phyloP scores from a whole-genome alignment of 371 early-diverging fungal genomes.

The Syncephalastrum contaminatum region DNA sequence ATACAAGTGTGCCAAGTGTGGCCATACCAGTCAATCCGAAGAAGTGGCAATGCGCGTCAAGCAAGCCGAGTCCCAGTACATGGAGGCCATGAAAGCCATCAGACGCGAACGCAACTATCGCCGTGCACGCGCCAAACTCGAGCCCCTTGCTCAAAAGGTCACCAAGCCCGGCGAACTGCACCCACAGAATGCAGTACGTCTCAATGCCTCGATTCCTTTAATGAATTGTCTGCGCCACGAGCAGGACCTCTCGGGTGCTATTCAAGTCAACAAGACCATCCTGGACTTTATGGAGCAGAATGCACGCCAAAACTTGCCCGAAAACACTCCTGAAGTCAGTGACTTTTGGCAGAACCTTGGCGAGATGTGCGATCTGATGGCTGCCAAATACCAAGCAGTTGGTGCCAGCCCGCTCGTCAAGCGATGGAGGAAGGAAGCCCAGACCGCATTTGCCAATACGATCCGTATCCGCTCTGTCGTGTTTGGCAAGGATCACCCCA shows the following conservation, averaged over 20 bases:
- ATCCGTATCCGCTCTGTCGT: conserved; percentile 40
- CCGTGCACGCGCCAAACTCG: conserved; percentile 28
- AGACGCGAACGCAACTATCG: conserved; percentile 31
- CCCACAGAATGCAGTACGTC: conserved; percentile 34
- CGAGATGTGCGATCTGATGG: conserved; percentile 52
- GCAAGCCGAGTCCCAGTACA: conserved; percentile 33
- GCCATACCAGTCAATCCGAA: conserved; percentile 33
- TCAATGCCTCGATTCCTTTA: conserved; percentile 60
- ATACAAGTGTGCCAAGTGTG: conserved; percentile 53
- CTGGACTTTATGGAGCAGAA: conserved; percentile 38
- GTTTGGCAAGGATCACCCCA: conserved; percentile 54
- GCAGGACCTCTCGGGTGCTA: conserved; percentile 53
- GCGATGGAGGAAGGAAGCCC: conserved; percentile 51
- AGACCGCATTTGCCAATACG: conserved; percentile 44
- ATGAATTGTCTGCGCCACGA: conserved; percentile 53
- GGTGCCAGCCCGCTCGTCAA: conserved; percentile 27
- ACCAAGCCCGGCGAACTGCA: conserved; percentile 23
- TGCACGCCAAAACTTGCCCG: conserved; percentile 42
- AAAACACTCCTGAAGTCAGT: conserved; percentile 57
- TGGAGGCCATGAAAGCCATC: conserved; percentile 27
- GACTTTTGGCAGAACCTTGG: conserved; percentile 64
- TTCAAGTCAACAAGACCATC: conserved; percentile 53
- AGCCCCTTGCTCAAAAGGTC: conserved; percentile 17
- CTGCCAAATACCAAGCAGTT: conserved; percentile 28
- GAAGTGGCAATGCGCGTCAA: conserved; percentile 37